Evolutionary conservation across 2,329 filamentous ascomycete species (phyloP), one percentile per base, ranked within the genome.

Genomic region (Colletotrichum abscissum): DNA sequence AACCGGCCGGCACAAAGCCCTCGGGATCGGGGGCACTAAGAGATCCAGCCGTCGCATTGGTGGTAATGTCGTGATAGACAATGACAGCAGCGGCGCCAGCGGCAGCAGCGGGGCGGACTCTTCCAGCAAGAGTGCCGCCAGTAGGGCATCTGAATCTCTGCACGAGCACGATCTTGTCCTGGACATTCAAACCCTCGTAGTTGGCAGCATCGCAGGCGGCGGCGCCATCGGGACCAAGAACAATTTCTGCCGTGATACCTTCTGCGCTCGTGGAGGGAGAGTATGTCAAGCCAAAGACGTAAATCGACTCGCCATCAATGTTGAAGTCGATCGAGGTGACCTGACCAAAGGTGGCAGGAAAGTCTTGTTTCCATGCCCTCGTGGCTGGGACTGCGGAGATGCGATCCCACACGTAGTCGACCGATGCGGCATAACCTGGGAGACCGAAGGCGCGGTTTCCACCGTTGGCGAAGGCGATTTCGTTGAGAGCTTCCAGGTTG

Each of bases 401-500:
- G n/a, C 79, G 77, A 26, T 70, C 68, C 62, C 77, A 79, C 46
- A 81, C 78, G 42, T 70, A 81, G 52, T 83, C 82, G 0, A 78
- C 76, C 1, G 82, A 83, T 38, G 81, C 86, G 9, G 63, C 75
- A n/a, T 81, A 81, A 22, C 79, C 79, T 1, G 79, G 79, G 19
- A 79, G 74, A 7, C 79, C 79, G 4, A 81, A 81, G 2, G 79
- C 79, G 6, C 79, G 77, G 56, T 81, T 81, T 7, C 87, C 87
- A 1, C 86, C 86, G 75, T 88, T 87, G 49, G 81, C 82, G 60
- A 82, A 82, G 46, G 86, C 86, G 58, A 88, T 87, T 5, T 81
- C 76, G 71, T 88, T 81, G n/a, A 88, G 82, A n/a, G 80, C 80
- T 69, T 83, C 78, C 24, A 88, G 82, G 72, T 87, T 87, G 60